phyloP scores from a whole-genome alignment of 768 basidiomycete genomes.

The Pleurotus platypus region DNA sequence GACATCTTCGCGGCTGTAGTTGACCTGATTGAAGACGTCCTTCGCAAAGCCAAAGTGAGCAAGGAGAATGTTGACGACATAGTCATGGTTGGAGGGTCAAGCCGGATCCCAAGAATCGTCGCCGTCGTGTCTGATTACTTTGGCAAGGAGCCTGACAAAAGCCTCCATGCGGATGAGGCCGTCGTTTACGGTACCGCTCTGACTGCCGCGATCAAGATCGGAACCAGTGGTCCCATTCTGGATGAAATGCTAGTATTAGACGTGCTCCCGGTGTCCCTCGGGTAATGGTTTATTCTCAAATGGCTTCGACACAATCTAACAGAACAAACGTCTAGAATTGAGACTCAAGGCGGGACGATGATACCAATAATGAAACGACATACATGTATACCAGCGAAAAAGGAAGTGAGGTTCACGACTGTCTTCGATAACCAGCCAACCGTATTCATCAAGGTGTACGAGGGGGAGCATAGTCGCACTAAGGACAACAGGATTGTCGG shows the following conservation, averaged over 20 bases:
- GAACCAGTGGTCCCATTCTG: constrained; percentile 96
- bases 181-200: constrained; percentile 99
- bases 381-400: constrained; percentile 97
- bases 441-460: constrained; percentile 95
- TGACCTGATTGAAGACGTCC: constrained; percentile 63
- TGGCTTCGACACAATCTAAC: constrained; percentile 26
- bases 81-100: constrained; percentile 97
- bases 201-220: constrained; percentile 96
- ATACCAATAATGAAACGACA: constrained; percentile 97
- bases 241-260: constrained; percentile 96
- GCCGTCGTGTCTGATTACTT: constrained; percentile 98
- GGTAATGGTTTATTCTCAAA: constrained; percentile 20
- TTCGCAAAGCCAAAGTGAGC: constrained; percentile 62
- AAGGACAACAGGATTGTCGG: constrained; percentile 83
- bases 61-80: constrained; percentile 30
- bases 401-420: constrained; percentile 96
- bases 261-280: constrained; percentile 94
- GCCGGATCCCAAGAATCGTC: constrained; percentile 99
- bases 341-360: constrained; percentile 98
- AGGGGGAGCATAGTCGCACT: constrained; percentile 96
- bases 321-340: constrained; percentile 52
- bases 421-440: constrained; percentile 97
- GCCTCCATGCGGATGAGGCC: constrained; percentile 99
- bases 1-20: constrained; percentile 58
- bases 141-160: constrained; percentile 97